These are phyloP conservation scores for Didymella keratinophila DNA, from an alignment of 2,329 filamentous ascomycete genomes.

Conservation along the genomic window DNA sequence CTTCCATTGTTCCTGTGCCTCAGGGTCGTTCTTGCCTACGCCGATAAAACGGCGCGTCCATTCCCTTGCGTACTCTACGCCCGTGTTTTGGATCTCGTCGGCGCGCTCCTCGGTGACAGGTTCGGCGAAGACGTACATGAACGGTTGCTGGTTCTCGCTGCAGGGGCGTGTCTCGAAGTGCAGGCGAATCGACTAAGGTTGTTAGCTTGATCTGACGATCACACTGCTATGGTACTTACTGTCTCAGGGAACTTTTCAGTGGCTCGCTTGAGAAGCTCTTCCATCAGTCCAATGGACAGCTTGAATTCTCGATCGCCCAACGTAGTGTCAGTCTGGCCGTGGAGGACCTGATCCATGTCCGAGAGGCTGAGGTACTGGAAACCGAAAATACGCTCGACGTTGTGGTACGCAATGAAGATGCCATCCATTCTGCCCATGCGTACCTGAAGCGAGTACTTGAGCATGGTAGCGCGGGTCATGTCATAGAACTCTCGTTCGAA, in stretches of 20 bases:
- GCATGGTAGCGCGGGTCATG: slow-evolving; percentile 91
- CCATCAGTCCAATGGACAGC: slow-evolving; percentile 78
- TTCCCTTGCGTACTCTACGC: slow-evolving; percentile 69
- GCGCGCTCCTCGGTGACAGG: slow-evolving; percentile 79
- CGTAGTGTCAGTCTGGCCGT: slow-evolving; percentile 71
- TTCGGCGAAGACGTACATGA: slow-evolving; percentile 91
- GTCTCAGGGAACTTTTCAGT: slow-evolving; percentile 76
- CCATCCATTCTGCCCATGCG: slow-evolving; percentile 98
- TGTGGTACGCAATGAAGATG: slow-evolving; percentile 97
- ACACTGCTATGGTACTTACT: slow-evolving; percentile 37
- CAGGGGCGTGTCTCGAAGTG: slow-evolving; percentile 76
- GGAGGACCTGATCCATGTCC: slow-evolving; percentile 91
- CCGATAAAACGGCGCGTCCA: slow-evolving; percentile 71
- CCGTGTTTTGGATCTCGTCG: slow-evolving; percentile 73
- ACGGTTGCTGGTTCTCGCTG: slow-evolving; percentile 61
- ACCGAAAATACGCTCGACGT: slow-evolving; percentile 92
- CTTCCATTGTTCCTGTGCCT: slow-evolving; percentile 44
- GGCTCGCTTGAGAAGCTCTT: slow-evolving; percentile 78
- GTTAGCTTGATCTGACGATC: slow-evolving; percentile 17
- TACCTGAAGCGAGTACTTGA: slow-evolving; percentile 96
- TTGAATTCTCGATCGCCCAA: slow-evolving; percentile 88
- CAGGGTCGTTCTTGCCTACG: slow-evolving; percentile 36
- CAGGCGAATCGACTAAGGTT: slow-evolving; percentile 70
- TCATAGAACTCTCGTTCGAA: slow-evolving; percentile 97
- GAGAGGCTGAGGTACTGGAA: slow-evolving; percentile 90